Percentiles rank a stretch among this genome's conserved stretches.
Conservation (phyloP, 768 basidiomycete genomes). For the Tricholoma sp. region DNA sequence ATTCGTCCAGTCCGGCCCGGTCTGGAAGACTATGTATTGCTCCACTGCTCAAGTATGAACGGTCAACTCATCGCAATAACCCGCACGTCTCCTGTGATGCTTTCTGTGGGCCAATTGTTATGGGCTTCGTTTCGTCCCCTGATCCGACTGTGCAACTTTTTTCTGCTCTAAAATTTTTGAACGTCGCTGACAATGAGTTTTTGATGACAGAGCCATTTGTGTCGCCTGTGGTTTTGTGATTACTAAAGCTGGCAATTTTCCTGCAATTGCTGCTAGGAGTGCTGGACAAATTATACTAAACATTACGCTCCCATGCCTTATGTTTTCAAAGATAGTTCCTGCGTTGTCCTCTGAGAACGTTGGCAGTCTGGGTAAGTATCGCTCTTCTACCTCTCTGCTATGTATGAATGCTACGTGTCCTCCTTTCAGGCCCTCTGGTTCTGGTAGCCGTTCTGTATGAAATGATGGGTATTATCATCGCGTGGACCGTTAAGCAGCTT, state of each 20-base stretch:
- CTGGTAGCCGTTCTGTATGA: constrained; percentile 61
- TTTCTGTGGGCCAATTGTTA: constrained; percentile 42
- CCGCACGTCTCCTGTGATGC: constrained; percentile 10
- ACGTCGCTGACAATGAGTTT: background rate
- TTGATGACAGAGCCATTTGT: constrained; percentile 41
- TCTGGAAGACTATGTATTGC: no score
- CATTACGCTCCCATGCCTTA: constrained; percentile 54
- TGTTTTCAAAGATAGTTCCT: constrained; percentile 72
- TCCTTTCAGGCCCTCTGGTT: constrained; percentile 50
- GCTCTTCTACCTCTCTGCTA: no score
- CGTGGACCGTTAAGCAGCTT: constrained; percentile 50
- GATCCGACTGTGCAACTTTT: constrained; percentile 47
- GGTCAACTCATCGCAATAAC: no score
- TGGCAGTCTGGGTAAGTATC: constrained; percentile 38
- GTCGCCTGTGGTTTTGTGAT: constrained; percentile 51
- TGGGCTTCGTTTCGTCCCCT: constrained; percentile 62
- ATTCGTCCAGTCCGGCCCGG: no score
- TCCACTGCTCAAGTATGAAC: no score
- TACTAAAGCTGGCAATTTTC: constrained; percentile 58
- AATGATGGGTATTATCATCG: constrained; percentile 45
- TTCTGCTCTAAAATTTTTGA: background rate
- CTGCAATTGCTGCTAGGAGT: constrained; percentile 51
- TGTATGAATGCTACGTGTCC: background rate
- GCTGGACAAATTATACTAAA: constrained; percentile 61
- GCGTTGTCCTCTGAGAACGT: constrained; percentile 59